phyloP scores from a whole-genome alignment of 2,329 filamentous ascomycete genomes.

The Ascochyta koolunga region DNA sequence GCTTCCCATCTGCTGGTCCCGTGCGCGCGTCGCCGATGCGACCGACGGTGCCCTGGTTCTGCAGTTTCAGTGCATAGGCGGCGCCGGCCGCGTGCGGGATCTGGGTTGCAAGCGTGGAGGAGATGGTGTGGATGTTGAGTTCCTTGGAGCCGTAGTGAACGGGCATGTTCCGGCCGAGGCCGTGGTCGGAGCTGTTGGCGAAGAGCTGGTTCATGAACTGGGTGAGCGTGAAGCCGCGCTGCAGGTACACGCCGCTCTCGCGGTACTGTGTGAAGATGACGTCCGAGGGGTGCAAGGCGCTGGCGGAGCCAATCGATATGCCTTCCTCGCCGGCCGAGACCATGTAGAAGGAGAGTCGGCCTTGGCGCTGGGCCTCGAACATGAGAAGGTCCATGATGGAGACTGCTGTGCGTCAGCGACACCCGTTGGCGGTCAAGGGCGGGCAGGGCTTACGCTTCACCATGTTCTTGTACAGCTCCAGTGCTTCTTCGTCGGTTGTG shows the following conservation, averaged over 20 bases:
- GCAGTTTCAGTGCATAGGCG: constrained; percentile 85
- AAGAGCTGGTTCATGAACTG: constrained; percentile 98
- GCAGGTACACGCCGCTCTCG: constrained; percentile 87
- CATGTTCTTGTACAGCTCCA: constrained; percentile 69
- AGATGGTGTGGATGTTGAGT: constrained; percentile 87
- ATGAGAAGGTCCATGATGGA: constrained; percentile 96
- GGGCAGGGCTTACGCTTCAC: constrained; percentile 54
- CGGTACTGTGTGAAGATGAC: constrained; percentile 95
- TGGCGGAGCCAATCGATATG: constrained; percentile 86
- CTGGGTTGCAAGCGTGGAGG: constrained; percentile 84
- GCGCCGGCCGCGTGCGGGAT: constrained; percentile 87
- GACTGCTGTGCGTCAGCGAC: constrained; percentile 48
- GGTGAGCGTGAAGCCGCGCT: constrained; percentile 83
- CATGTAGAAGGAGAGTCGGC: constrained; percentile 96
- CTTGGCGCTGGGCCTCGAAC: constrained; percentile 96
- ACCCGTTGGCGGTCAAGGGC: neutral
- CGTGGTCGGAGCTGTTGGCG: constrained; percentile 79
- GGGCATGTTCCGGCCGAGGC: constrained; percentile 91
- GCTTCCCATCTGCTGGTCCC: neutral
- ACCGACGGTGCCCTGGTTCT: constrained; percentile 70
- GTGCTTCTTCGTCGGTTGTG: constrained; percentile 66
- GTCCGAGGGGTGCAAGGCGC: constrained; percentile 80
- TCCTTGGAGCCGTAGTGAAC: constrained; percentile 90
- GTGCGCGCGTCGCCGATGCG: constrained; percentile 51
- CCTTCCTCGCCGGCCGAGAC: constrained; percentile 93